A percentile compares a stretch with the other conserved stretches of the same genome.
phyloP scores from a whole-genome alignment of 108 stramenopile genomes.

The Heterococcus sp. region DNA sequence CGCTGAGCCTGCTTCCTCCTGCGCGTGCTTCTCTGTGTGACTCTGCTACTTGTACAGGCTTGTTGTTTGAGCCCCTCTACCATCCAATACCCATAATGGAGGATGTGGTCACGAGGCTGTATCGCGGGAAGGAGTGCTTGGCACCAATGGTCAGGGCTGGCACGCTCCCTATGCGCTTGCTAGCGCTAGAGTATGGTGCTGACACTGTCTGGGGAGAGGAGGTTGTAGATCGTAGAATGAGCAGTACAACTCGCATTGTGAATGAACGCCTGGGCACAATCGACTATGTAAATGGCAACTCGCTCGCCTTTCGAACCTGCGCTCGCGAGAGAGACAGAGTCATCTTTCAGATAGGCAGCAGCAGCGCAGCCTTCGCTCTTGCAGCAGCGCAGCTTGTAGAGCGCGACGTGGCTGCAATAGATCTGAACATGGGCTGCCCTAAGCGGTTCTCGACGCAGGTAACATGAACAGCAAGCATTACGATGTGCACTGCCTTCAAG shows the following conservation, averaged over 20 bases:
- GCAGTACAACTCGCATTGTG: slow-evolving; percentile 60
- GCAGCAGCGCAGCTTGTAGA: slow-evolving; percentile 71
- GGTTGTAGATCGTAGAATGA: slow-evolving; percentile 79
- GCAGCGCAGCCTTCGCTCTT: slow-evolving; percentile 72
- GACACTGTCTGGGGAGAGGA: slow-evolving; percentile 89
- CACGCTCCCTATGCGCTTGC: slow-evolving; percentile 78
- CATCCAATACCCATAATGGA: no score
- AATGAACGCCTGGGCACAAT: slow-evolving; percentile 70
- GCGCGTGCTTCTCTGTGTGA: no score
- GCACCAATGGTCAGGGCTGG: slow-evolving; percentile 57
- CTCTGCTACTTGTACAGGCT: no score
- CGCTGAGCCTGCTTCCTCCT: no score
- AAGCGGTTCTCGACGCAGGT: slow-evolving; percentile 73
- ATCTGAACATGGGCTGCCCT: slow-evolving; percentile 98
- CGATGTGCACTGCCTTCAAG: no score
- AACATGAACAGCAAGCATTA: neutral
- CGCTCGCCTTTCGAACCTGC: slow-evolving; percentile 44
- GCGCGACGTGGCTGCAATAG: slow-evolving; percentile 79
- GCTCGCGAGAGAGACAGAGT: slow-evolving; percentile 67
- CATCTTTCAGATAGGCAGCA: slow-evolving; percentile 89
- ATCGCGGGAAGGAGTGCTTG: slow-evolving; percentile 22
- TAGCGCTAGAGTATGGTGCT: slow-evolving; percentile 82
- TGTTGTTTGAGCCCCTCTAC: no score
- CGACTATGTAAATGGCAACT: slow-evolving; percentile 68
- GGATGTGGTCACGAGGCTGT: slow-evolving; percentile 6